phyloP scores from a whole-genome alignment of 2,329 filamentous ascomycete genomes.

The Cladophialophora yegresii region DNA sequence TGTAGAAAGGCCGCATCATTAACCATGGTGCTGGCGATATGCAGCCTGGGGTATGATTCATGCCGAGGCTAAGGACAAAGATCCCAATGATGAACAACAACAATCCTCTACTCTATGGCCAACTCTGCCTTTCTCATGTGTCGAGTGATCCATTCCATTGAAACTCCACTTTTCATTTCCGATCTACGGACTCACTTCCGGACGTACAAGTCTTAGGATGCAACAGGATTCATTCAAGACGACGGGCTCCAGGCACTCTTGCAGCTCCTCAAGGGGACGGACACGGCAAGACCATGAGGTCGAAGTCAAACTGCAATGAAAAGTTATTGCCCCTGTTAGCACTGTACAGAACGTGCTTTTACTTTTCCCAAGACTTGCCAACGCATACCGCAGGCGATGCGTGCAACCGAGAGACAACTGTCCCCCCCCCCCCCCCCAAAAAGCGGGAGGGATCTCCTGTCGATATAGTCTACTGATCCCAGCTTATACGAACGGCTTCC shows the following conservation, averaged over 20 bases:
- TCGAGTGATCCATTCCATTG: not conserved
- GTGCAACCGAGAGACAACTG: not conserved
- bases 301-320: not conserved
- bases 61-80: not conserved
- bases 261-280: not conserved
- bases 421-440: too few relatives aligned
- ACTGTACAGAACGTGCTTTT: slow-evolving; percentile 12
- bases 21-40: not conserved
- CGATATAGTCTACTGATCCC: not conserved
- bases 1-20: not conserved
- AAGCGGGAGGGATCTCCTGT: not conserved
- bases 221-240: not conserved
- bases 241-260: not conserved
- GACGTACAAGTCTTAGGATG: not conserved
- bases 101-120: not conserved
- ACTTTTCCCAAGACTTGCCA: not conserved
- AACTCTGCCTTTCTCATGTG: not conserved
- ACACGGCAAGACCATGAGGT: not conserved
- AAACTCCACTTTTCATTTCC: not conserved
- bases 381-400: not conserved
- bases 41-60: not conserved
- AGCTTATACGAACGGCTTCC: not conserved
- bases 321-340: slow-evolving; percentile 8
- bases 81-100: not conserved
- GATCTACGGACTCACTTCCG: not conserved